These are phyloP conservation scores for Hibiscus mutabilis DNA, from an alignment of 345 rosid species.

Conservation along the genomic window DNA sequence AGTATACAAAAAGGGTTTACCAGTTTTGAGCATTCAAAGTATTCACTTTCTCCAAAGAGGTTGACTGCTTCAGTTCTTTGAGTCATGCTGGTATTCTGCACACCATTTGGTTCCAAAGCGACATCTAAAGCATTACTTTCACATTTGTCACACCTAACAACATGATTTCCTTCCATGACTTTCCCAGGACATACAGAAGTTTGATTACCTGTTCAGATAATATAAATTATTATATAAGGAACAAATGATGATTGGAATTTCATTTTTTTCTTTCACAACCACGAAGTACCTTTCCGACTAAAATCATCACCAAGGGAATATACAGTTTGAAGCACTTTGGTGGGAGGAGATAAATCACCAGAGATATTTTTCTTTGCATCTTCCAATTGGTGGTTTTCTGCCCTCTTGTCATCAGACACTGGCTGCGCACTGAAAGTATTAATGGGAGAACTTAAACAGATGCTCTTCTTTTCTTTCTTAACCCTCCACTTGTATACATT, in stretches of 20 bases:
- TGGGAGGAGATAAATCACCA: constrained; percentile 9
- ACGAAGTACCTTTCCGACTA: constrained; percentile 24
- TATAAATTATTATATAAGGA: neutral
- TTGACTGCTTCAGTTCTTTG: constrained; percentile 18
- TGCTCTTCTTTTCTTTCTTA: constrained; percentile 24
- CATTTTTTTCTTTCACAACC: neutral
- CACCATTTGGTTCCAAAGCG: constrained; percentile 13
- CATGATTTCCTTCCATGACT: constrained; percentile 4
- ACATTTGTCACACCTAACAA: constrained; percentile 5
- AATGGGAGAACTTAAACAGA: constrained; percentile 17
- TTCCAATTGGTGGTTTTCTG: constrained; percentile 14
- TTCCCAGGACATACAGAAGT: constrained; percentile 17
- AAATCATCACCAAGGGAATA: constrained; percentile 8
- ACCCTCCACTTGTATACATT: constrained; percentile 29
- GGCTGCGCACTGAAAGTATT: constrained; percentile 15
- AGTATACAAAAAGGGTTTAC: constrained; percentile 19
- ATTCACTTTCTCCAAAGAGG: constrained; percentile 12
- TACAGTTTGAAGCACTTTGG: constrained; percentile 9
- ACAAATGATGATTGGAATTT: constrained; percentile 1
- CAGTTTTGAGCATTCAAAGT: constrained; percentile 16
- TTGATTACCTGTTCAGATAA: constrained; percentile 10
- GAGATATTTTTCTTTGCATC: constrained; percentile 6
- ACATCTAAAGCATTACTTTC: constrained; percentile 6
- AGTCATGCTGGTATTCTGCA: constrained; percentile 9
- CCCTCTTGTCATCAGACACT: constrained; percentile 11